A percentile compares a stretch with the other conserved stretches of the same genome.
Evolutionary conservation across 2,329 filamentous ascomycete species (phyloP).

Genomic region (Gremmenia infestans): DNA sequence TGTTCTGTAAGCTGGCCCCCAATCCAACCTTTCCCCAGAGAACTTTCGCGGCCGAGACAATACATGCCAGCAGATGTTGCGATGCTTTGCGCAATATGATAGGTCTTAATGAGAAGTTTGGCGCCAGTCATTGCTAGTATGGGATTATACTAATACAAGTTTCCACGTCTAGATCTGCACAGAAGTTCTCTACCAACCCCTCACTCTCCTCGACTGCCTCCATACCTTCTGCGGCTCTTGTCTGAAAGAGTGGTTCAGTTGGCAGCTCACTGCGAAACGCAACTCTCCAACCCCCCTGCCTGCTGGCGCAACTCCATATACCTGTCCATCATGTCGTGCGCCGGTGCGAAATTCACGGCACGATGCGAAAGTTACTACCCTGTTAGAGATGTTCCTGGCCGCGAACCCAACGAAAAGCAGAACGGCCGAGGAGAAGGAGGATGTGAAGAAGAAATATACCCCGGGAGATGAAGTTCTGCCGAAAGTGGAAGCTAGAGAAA

Average conservation of each 20-base stretch:
- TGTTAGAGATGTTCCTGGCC: slow-evolving; percentile 82
- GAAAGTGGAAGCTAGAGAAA: slow-evolving; percentile 46
- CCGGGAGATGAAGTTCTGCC: slow-evolving; percentile 79
- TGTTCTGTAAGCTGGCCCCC: slow-evolving; percentile 69
- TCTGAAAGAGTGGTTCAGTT: slow-evolving; percentile 91
- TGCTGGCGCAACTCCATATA: slow-evolving; percentile 51
- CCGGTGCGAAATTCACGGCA: slow-evolving; percentile 79
- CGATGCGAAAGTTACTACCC: slow-evolving; percentile 83
- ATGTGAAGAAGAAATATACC: slow-evolving; percentile 71
- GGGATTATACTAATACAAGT: slow-evolving; percentile 12
- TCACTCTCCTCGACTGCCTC: slow-evolving; percentile 87
- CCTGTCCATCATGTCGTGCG: slow-evolving; percentile 89
- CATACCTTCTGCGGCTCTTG: slow-evolving; percentile 96
- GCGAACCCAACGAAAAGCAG: slow-evolving; percentile 74
- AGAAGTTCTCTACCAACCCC: slow-evolving; percentile 84
- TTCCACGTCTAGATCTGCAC: slow-evolving; percentile 75
- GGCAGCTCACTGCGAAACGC: slow-evolving; percentile 45
- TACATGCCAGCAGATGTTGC: background rate
- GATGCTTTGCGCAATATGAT: slow-evolving; percentile 13
- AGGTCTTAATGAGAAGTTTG: background rate
- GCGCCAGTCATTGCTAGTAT: background rate
- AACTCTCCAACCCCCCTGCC: slow-evolving; percentile 22
- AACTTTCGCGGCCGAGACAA: background rate
- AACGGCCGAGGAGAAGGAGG: slow-evolving; percentile 66
- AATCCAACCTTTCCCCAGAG: background rate